phyloP scores from a whole-genome alignment of 768 basidiomycete genomes.

The Naematelia encephala region DNA sequence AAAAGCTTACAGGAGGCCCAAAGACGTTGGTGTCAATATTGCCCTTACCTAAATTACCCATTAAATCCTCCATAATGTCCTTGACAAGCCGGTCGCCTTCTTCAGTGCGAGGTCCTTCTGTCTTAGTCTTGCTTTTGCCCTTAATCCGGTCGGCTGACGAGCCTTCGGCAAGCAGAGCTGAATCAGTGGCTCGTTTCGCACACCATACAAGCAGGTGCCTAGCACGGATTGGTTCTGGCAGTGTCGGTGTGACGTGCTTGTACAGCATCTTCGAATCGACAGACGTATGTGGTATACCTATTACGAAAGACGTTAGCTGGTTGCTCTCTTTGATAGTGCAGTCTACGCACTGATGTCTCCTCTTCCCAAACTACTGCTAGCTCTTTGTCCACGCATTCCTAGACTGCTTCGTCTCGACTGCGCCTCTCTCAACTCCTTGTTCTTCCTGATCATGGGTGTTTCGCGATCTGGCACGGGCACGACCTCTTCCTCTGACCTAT shows the following conservation, averaged over 20 bases:
- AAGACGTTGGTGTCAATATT: slow-evolving; percentile 48
- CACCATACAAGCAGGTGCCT: slow-evolving; percentile 45
- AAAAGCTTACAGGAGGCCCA: neutral
- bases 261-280: slow-evolving; percentile 39
- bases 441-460: slow-evolving; percentile 47
- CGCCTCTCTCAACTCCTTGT: slow-evolving; percentile 41
- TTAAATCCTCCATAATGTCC: slow-evolving; percentile 47
- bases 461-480: slow-evolving; percentile 45
- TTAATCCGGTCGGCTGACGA: slow-evolving; percentile 1
- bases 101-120: slow-evolving; percentile 22
- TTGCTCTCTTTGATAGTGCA: neutral
- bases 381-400: slow-evolving; percentile 41
- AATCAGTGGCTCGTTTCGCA: slow-evolving; percentile 37
- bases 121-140: slow-evolving; percentile 18
- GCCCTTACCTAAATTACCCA: slow-evolving; percentile 34
- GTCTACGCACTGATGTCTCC: slow-evolving; percentile 47
- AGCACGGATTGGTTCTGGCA: slow-evolving; percentile 46
- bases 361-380: slow-evolving; percentile 43
- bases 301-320: neutral
- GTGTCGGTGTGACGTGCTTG: slow-evolving; percentile 39
- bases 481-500: slow-evolving; percentile 29
- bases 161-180: neutral
- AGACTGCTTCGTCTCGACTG: slow-evolving; percentile 39
- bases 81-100: slow-evolving; percentile 44
- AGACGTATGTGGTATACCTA: slow-evolving; percentile 42